Conservation (phyloP, 1,284 basidiomycete genomes). For the Microbotryomycetes sp. region DNA sequence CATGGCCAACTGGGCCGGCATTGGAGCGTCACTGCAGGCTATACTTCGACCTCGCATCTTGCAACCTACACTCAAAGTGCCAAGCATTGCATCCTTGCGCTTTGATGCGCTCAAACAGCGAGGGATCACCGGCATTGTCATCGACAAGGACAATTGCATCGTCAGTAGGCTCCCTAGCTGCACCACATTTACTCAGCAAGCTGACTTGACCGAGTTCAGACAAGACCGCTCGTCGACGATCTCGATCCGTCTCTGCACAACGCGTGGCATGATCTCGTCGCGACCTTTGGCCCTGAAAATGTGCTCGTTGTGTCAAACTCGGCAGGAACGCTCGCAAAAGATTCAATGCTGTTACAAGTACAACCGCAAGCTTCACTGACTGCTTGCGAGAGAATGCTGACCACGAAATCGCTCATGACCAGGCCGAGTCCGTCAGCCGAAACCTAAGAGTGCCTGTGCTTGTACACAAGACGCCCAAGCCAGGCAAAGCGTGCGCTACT, state of each 20-base stretch:
- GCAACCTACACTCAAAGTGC: slow-evolving; percentile 11
- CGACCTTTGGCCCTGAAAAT: slow-evolving; percentile 66
- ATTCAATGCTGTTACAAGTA: slow-evolving; percentile 72
- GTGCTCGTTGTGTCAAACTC: slow-evolving; percentile 91
- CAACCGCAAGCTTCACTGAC: slow-evolving; percentile 32
- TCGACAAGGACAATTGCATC: slow-evolving; percentile 97
- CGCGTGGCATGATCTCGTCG: slow-evolving; percentile 68
- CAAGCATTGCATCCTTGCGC: slow-evolving; percentile 68
- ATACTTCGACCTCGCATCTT: slow-evolving; percentile 6
- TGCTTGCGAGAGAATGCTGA: neutral
- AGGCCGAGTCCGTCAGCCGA: slow-evolving; percentile 79
- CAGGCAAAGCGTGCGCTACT: slow-evolving; percentile 55
- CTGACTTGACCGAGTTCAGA: slow-evolving; percentile 30
- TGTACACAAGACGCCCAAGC: slow-evolving; percentile 67
- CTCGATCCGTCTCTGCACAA: slow-evolving; percentile 45
- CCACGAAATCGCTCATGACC: neutral
- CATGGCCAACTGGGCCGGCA: slow-evolving; percentile 17
- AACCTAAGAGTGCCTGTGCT: slow-evolving; percentile 75
- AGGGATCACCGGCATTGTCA: slow-evolving; percentile 79
- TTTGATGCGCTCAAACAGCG: slow-evolving; percentile 65
- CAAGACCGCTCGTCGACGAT: slow-evolving; percentile 37
- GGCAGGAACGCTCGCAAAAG: slow-evolving; percentile 64
- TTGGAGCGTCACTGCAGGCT: slow-evolving; percentile 8
- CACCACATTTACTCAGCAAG: neutral
- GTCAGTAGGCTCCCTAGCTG: slow-evolving; percentile 46